Base-by-base conservation (phyloP, 495 filamentous ascomycete species). In the Geoglossum glabrum region DNA sequence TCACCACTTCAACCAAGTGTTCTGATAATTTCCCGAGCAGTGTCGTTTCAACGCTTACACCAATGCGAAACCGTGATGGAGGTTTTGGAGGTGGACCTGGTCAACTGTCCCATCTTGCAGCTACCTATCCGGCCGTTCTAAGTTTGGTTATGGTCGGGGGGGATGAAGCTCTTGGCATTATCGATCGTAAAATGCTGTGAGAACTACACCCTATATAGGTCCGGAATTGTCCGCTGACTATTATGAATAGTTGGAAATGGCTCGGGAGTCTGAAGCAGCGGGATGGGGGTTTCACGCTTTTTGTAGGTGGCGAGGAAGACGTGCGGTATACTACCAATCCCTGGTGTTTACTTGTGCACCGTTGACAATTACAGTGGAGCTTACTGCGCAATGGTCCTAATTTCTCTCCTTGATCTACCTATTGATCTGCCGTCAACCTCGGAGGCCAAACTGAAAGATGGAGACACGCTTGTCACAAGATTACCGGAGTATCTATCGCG, bases 1-100 rank as follows among this genome's bases (percentile, higher is more conserved):
- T 19, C 7, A 55, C 27, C 50, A 15, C 6, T 19, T 19, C 10
- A 38, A 21, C 5, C 25, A 25, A 23, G 38, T 6, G 23, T 57
- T 55, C 55, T 57, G 26, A 49, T 25, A 17, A 9, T 40, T 33
- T 9, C 31, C 2, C 11, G 56, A 54, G 4, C 40, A 82, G 81
- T 26, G 71, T 94, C 8, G 74, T 83, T 19, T 70, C 77, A 45
- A 92, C 88, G 0, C 79, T 92, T 23, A 72, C 74, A 30, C 76
- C 85, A 11, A 81, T 89, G 67, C 93, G 96, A 69, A 92, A 97
- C 67, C 64, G 73, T 30, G 75, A 72, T 17, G 92, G 92, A 8
- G 92, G 92, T 7, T 95, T 96, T 69, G 93, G 92, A 27, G 92
- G 92, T 51, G 90, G 92, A n/a, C 82, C 85, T 68, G 85, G 89